These are phyloP conservation scores for Cucurbita moschata DNA, from an alignment of 306 rosid species.

Conservation along the genomic window DNA sequence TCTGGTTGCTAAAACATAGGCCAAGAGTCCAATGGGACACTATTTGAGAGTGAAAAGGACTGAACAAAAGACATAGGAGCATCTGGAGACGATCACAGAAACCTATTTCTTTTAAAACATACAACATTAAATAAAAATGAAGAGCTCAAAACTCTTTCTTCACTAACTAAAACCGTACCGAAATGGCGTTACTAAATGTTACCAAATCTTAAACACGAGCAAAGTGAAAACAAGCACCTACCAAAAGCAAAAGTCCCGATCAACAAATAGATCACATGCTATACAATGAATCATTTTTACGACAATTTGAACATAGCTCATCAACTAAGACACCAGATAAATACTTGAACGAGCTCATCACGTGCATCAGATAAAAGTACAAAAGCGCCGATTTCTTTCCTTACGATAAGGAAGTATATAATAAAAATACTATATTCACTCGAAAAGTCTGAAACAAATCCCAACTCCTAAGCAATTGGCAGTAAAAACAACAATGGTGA, in stretches of 20 bases:
- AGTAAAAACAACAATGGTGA: conserved; percentile 5
- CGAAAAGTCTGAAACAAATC: neutral
- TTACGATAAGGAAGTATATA: neutral
- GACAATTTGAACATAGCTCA: too few relatives aligned
- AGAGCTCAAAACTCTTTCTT: too few relatives aligned
- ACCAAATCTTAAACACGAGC: too few relatives aligned
- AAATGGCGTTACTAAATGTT: too few relatives aligned
- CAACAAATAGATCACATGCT: too few relatives aligned
- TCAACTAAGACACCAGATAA: neutral
- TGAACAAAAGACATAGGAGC: neutral
- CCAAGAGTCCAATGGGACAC: neutral
- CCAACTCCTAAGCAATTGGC: conserved; percentile 8
- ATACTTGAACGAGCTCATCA: neutral
- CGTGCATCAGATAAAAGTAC: neutral
- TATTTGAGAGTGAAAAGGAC: neutral
- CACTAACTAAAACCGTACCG: too few relatives aligned
- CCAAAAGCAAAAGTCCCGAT: too few relatives aligned
- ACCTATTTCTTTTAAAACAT: too few relatives aligned
- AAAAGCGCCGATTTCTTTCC: neutral
- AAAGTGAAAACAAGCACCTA: too few relatives aligned
- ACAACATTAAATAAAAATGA: too few relatives aligned
- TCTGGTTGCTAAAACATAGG: neutral
- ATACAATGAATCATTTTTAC: too few relatives aligned
- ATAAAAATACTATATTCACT: conserved; percentile 6
- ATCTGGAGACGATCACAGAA: too few relatives aligned